phyloP scores from a whole-genome alignment of 345 rosid species.

The Capsella bursapastoris region DNA sequence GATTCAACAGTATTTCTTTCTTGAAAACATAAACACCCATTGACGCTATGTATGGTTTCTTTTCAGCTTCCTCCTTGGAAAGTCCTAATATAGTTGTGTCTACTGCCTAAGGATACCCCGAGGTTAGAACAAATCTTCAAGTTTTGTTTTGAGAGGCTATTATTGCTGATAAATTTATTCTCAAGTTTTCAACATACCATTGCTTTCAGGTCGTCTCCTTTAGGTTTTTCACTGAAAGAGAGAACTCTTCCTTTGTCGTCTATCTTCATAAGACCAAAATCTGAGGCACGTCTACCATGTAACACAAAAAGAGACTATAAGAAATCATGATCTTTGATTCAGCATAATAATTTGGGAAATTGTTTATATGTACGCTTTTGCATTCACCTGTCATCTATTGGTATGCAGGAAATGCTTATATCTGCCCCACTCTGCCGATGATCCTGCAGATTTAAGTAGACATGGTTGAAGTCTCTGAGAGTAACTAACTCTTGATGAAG shows the following conservation, averaged over 20 bases:
- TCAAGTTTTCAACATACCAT: constrained; percentile 56
- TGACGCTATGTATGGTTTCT: constrained; percentile 96
- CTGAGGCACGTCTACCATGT: constrained; percentile 89
- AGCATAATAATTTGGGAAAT: background rate
- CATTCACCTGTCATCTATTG: constrained; percentile 79
- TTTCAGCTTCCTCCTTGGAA: constrained; percentile 70
- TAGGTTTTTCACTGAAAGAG: constrained; percentile 94
- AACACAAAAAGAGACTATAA: constrained; percentile 36
- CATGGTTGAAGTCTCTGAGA: constrained; percentile 19
- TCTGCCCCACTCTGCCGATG: constrained; percentile 94
- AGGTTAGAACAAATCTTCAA: constrained; percentile 30
- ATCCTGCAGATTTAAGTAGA: constrained; percentile 55
- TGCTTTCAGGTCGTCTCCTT: constrained; percentile 74
- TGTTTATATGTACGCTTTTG: background rate
- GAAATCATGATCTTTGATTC: constrained; percentile 37
- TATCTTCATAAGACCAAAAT: constrained; percentile 96
- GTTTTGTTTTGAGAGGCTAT: background rate
- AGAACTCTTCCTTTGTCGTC: constrained; percentile 82
- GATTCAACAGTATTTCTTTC: constrained; percentile 91
- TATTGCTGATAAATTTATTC: background rate
- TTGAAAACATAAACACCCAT: constrained; percentile 98
- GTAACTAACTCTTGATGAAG: constrained; percentile 9
- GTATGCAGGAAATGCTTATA: constrained; percentile 80
- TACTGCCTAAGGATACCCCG: constrained; percentile 61
- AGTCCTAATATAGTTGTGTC: constrained; percentile 90